Percentiles rank a stretch among this genome's conserved stretches.
Evolutionary conservation across 768 basidiomycete species (phyloP).

Genomic region (Mrakia gelida): DNA sequence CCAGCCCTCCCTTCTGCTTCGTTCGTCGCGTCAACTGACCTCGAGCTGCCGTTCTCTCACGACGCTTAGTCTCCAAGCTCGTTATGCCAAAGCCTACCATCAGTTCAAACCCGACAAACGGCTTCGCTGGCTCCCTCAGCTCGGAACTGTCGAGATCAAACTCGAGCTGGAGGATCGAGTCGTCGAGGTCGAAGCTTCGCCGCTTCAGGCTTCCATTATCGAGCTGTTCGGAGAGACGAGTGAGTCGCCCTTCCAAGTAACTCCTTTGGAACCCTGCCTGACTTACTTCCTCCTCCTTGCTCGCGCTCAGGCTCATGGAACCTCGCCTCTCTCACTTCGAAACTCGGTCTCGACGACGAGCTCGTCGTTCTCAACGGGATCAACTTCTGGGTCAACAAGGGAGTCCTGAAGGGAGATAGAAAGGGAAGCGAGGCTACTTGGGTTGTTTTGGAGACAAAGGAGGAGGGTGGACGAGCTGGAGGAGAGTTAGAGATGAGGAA

Average conservation of each 20-base stretch:
- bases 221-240: constrained; percentile 76
- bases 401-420: constrained; percentile 24
- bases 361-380: constrained; percentile 30
- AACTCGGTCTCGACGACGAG: constrained; percentile 16
- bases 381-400: constrained; percentile 36
- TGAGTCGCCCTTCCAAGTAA: constrained; percentile 37
- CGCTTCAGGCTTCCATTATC: constrained; percentile 84
- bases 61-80: constrained; percentile 1
- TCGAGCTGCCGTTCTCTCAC: neutral
- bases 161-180: constrained; percentile 77
- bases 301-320: constrained; percentile 19
- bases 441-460: constrained; percentile 39
- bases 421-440: constrained; percentile 33
- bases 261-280: neutral
- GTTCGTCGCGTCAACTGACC: too few species aligned
- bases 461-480: constrained; percentile 35
- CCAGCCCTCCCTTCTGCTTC: neutral
- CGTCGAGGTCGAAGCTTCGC: constrained; percentile 69
- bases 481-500: constrained; percentile 8
- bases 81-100: constrained; percentile 72
- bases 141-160: constrained; percentile 76
- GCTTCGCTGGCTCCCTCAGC: constrained; percentile 80
- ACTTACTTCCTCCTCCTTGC: neutral
- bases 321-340: constrained; percentile 1
- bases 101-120: constrained; percentile 88